phyloP scores from a whole-genome alignment of 2,329 filamentous ascomycete species.

The Hymenoscyphus fructigenus region DNA sequence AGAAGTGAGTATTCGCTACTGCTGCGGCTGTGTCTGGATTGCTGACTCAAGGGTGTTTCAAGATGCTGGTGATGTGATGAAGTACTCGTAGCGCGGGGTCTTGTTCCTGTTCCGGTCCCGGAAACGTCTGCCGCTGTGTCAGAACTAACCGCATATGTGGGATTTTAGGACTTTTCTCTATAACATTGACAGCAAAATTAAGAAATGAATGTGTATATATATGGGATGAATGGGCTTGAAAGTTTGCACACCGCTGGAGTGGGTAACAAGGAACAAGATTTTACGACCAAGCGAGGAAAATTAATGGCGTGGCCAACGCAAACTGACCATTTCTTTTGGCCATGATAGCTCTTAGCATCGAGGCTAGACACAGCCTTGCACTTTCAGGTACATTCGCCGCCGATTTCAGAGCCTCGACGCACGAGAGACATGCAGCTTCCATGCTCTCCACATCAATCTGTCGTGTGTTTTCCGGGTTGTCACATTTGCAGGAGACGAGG shows the following conservation, averaged over 20 bases:
- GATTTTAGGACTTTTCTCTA: background rate
- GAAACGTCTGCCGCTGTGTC: constrained; percentile 20
- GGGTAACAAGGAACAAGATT: background rate
- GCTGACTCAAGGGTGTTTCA: constrained; percentile 56
- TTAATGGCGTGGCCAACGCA: background rate
- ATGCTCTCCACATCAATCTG: constrained; percentile 70
- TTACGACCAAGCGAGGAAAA: constrained; percentile 5
- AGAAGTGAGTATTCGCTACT: constrained; percentile 68
- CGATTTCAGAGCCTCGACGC: constrained; percentile 71
- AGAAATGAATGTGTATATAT: background rate
- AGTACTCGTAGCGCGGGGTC: constrained; percentile 2
- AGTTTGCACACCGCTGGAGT: background rate
- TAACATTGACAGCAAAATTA: background rate
- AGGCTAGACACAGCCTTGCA: constrained; percentile 72
- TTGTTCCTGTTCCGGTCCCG: constrained; percentile 42
- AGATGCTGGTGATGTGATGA: constrained; percentile 60
- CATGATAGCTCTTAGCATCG: constrained; percentile 72
- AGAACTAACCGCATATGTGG: constrained; percentile 16
- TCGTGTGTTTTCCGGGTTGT: constrained; percentile 67
- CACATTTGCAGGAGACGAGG: constrained; percentile 88
- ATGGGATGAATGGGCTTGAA: background rate
- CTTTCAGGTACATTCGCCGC: constrained; percentile 69
- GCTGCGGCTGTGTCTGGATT: constrained; percentile 67
- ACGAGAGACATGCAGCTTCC: constrained; percentile 65
- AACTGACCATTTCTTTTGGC: constrained; percentile 66